phyloP scores from a whole-genome alignment of 2,329 filamentous ascomycete species.

The Aureobasidium leucospermi region DNA sequence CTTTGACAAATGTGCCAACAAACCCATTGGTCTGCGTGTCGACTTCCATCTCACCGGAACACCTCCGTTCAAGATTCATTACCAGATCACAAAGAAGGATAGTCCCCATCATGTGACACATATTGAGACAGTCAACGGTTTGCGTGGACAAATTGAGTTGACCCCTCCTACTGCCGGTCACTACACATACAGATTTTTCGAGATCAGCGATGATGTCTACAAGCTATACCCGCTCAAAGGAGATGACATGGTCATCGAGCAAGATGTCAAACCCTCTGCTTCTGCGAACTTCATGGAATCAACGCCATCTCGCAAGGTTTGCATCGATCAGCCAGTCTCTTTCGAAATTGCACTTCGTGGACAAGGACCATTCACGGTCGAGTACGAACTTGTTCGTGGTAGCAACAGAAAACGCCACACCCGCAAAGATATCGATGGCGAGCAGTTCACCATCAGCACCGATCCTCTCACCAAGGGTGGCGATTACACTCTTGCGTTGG shows the following conservation, averaged over 20 bases:
- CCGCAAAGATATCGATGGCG: conserved; percentile 54
- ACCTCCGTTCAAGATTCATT: conserved; percentile 79
- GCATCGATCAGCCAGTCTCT: conserved; percentile 72
- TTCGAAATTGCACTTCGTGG: conserved; percentile 70
- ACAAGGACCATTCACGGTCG: conserved; percentile 78
- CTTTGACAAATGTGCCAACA: conserved; percentile 90
- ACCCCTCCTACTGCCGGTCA: conserved; percentile 73
- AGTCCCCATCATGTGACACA: conserved; percentile 41
- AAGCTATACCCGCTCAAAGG: conserved; percentile 55
- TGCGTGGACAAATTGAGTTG: conserved; percentile 78
- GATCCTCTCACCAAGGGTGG: conserved; percentile 69
- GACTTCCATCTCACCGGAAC: conserved; percentile 86
- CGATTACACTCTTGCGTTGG: conserved; percentile 81
- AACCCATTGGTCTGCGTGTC: conserved; percentile 82
- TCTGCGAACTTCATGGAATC: conserved; percentile 62
- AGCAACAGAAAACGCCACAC: conserved; percentile 70
- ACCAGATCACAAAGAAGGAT: conserved; percentile 59
- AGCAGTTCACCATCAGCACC: conserved; percentile 66
- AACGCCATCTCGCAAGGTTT: conserved; percentile 56
- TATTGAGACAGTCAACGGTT: conserved; percentile 54
- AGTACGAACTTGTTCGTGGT: conserved; percentile 88
- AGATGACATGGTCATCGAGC: conserved; percentile 61
- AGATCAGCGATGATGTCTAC: conserved; percentile 79
- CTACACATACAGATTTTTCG: conserved; percentile 78
- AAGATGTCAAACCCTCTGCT: conserved; percentile 88